Base-by-base conservation (phyloP, 805 yeast genomes). In the Blastobotrys americana region DNA sequence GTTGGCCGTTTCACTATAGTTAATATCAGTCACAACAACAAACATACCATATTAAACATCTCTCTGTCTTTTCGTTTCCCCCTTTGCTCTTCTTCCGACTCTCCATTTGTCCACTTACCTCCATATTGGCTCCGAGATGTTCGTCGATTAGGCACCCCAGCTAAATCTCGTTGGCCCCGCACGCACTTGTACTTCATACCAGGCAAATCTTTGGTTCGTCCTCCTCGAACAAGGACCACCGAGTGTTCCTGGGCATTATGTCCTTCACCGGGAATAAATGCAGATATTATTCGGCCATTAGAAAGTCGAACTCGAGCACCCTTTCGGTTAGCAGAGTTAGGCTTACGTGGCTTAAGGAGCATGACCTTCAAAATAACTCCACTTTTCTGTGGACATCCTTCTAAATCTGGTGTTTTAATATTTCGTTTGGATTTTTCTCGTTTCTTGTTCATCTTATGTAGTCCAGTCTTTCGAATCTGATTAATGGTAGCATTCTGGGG, bases 191-290 rank as follows among this genome's bases (percentile, higher is more conserved):
- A 93, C 63, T 87, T 89, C 40, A 93, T 96, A 76, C 99, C 99
- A 20, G 98, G 98, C 57, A 90, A 72, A 79, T 93, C 99, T 62
- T 89, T 96, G 43, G 86, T 86, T 74, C 97, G 80, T 13, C 98
- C 99, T n/a, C 99, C 99, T 67, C 98, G 79, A 3, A 93, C 95
- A 43, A 80, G 77, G 1, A 93, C 97, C 42, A 93, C 94, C 59
- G 94, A 85, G 68, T 93, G 99, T 65, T 93, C 99, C 70, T 93
- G 97, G 18, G 95, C 70, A 60, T 93, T 93, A 66, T 93, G 98
- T 17, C 99, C 98, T 62, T 93, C 97, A 44, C 99, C 99, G 13
- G 97, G 96, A 46, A 93, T 93, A 63, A 88, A 89, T 1, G 96
- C 96, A 38, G 90, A 81, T 15, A 93, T 77, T 41, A 85, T 80